Evolutionary conservation across 1,139 yeast species (phyloP), one percentile per base, ranked within the genome.

Genomic region (Blastobotrys illinoisensis): DNA sequence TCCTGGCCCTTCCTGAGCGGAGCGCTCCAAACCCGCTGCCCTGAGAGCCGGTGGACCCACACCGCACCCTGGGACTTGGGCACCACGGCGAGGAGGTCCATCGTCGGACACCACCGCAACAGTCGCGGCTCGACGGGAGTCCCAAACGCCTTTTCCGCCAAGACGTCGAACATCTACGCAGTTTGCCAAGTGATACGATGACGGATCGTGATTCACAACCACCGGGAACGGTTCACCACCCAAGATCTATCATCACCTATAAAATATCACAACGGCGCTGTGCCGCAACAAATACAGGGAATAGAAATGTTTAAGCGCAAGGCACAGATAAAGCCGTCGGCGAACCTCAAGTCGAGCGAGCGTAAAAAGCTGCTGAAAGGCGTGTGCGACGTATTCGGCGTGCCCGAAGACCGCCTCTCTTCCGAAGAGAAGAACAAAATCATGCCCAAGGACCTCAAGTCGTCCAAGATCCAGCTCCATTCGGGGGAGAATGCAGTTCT

Each of bases 321-420:
- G 52, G 83, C 88, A 5, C 76, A 72, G 68, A 74, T 83, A 53
- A 89, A 89, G 70, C 85, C 95, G 3, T 76, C 83, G 51, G 81
- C 96, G 9, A 88, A 88, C 64, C 77, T 91, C 58, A 90, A 90
- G 69, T 81, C 88, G 11, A 86, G 96, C 0, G 97, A 90, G 59
- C 74, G 95, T 50, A 79, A 90, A 64, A 81, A 79, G 61, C 71
- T 88, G 43, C 72, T 84, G 11, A 68, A 73, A 9, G 66, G 71
- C 9, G 76, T 86, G 46, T 75, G 83, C 60, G 64, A 70, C n/a
- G 66, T 66, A 18, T 84, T 77, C 62, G 66, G 64, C 1, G 62
- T 85, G 1, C 79, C 81, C 11, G 78, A 75, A 50, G 73, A 71
- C 0, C 69, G 51, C n/a, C 67, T 82, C 19, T 63, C 79, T 2